phyloP scores from a whole-genome alignment of 345 rosid species.

The Linum lewisii region DNA sequence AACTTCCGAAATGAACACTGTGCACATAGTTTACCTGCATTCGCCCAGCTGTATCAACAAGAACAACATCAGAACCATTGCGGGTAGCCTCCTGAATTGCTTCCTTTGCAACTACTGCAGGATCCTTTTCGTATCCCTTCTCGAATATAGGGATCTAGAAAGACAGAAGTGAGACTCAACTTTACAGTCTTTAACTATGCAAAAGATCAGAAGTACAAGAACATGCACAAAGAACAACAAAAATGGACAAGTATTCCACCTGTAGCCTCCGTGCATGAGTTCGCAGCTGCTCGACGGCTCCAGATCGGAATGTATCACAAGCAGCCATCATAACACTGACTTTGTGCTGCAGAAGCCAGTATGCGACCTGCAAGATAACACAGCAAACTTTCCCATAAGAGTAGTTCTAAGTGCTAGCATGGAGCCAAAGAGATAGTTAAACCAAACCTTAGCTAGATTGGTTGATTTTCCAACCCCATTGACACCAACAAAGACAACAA shows the following conservation, averaged over 20 bases:
- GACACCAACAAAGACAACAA: constrained; percentile 94
- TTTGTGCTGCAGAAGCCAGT: constrained; percentile 95
- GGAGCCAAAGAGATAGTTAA: constrained; percentile 19
- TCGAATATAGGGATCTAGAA: constrained; percentile 87
- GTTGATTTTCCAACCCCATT: constrained; percentile 99
- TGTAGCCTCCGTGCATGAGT: constrained; percentile 97
- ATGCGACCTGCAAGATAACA: constrained; percentile 56
- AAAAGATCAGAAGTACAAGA: too few species aligned
- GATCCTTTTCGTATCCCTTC: constrained; percentile 98
- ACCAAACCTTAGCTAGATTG: constrained; percentile 72
- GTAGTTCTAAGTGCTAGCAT: too few species aligned
- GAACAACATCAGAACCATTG: constrained; percentile 88
- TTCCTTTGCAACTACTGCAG: constrained; percentile 95
- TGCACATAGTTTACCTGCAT: constrained; percentile 97
- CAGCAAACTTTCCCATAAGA: neutral
- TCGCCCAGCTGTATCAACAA: constrained; percentile 98
- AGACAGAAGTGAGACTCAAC: constrained; percentile 4
- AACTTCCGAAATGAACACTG: too few species aligned
- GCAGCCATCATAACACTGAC: constrained; percentile 98
- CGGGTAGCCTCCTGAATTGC: constrained; percentile 88
- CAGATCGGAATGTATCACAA: constrained; percentile 96
- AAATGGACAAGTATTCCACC: constrained; percentile 28
- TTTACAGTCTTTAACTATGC: neutral
- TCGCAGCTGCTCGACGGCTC: constrained; percentile 96
- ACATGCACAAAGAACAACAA: too few species aligned